phyloP scores from a whole-genome alignment of 768 basidiomycete genomes.

The Neoboletus magnificus region DNA sequence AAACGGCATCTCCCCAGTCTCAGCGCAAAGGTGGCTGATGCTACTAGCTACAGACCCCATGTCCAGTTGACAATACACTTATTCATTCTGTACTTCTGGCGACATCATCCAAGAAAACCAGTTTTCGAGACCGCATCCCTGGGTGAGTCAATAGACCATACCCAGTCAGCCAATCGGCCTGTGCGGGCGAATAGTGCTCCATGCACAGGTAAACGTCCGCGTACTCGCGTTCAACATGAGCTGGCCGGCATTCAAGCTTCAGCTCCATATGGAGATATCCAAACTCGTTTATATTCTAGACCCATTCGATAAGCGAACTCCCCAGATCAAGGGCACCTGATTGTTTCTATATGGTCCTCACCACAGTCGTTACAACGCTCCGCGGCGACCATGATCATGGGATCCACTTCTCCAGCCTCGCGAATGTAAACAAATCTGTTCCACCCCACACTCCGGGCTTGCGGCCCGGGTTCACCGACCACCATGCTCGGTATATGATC shows the following conservation, averaged over 20 bases:
- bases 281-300: too few species aligned
- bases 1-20: neutral
- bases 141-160: neutral
- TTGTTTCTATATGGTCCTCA: neutral
- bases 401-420: too few species aligned
- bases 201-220: neutral
- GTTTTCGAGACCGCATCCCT: too few species aligned
- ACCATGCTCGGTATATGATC: neutral
- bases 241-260: neutral
- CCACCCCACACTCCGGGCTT: neutral
- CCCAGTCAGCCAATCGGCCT: neutral
- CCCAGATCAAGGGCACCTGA: neutral
- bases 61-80: too few species aligned
- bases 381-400: neutral
- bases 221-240: neutral
- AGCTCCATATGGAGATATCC: too few species aligned
- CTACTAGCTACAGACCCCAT: neutral
- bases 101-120: too few species aligned
- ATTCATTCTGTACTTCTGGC: too few species aligned
- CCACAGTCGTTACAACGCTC: neutral
- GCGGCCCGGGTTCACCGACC: neutral
- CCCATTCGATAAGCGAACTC: neutral
- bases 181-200: neutral
- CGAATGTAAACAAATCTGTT: too few species aligned
- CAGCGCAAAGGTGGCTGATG: neutral